phyloP scores from a whole-genome alignment of 73 alveolate genomes.

The Effrenium voratum region DNA sequence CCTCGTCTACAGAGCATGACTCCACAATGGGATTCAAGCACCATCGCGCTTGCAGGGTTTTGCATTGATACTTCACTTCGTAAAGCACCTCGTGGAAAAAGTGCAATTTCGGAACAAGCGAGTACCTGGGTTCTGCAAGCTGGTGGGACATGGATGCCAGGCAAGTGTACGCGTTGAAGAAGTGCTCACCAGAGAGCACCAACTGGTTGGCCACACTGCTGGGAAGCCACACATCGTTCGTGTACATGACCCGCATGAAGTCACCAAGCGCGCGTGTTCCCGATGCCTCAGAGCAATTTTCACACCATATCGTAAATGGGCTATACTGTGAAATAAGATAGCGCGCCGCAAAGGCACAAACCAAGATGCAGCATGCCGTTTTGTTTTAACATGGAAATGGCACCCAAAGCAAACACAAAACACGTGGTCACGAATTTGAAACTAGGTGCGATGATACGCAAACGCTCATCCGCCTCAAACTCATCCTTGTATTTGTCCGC shows the following conservation, averaged over 20 bases:
- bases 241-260: background rate
- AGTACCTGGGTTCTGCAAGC: background rate
- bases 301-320: too few species aligned
- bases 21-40: background rate
- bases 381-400: too few species aligned
- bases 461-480: background rate
- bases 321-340: too few species aligned
- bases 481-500: background rate
- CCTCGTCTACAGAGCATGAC: background rate
- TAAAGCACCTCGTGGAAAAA: background rate
- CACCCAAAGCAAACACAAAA: too few species aligned
- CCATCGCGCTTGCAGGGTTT: too few species aligned
- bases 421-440: too few species aligned
- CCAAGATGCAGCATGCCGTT: too few species aligned
- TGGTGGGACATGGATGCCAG: background rate
- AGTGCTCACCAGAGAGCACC: background rate
- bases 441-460: too few species aligned
- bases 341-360: too few species aligned
- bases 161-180: background rate
- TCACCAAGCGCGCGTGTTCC: background rate
- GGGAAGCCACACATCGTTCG: background rate
- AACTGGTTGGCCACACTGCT: background rate
- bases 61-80: background rate
- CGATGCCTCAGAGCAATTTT: too few species aligned
- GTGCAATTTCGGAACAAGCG: background rate